Evolutionary conservation across 169 alveolate species (phyloP).

Genomic region (Neospora caninum): DNA sequence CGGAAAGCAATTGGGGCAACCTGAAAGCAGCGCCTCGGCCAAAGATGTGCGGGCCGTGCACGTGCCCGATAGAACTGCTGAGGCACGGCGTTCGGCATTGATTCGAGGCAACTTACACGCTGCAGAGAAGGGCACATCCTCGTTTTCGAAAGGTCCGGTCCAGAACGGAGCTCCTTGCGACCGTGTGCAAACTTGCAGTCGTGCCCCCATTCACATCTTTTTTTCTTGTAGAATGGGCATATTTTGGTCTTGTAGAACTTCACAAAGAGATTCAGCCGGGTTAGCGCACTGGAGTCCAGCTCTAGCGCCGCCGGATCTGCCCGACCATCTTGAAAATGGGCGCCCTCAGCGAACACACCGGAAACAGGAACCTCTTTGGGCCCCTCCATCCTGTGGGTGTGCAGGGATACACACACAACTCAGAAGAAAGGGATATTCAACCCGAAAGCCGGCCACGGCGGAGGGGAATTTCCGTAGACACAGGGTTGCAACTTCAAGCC

Average conservation of each 20-base stretch:
- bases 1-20: no score
- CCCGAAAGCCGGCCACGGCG: no score
- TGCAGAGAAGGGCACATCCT: conserved; percentile 7
- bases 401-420: not conserved
- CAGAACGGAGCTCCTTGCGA: conserved; percentile 28
- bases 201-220: conserved; percentile 8
- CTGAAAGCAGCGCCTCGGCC: no score
- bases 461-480: no score
- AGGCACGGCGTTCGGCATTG: no score
- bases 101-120: not conserved
- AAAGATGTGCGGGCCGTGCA: no score
- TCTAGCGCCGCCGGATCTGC: not conserved
- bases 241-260: conserved; percentile 40
- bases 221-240: conserved; percentile 23
- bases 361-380: not conserved
- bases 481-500: no score
- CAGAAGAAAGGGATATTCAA: not conserved
- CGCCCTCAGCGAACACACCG: not conserved
- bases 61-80: no score
- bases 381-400: not conserved
- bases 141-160: conserved; percentile 24
- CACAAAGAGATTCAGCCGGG: conserved; percentile 16
- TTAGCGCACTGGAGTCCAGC: not conserved
- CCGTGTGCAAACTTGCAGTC: conserved; percentile 38
- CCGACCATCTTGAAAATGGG: not conserved